These are phyloP conservation scores for Hyphopichia pseudoburtonii DNA, from an alignment of 1,139 yeast genomes.

Conservation along the genomic window DNA sequence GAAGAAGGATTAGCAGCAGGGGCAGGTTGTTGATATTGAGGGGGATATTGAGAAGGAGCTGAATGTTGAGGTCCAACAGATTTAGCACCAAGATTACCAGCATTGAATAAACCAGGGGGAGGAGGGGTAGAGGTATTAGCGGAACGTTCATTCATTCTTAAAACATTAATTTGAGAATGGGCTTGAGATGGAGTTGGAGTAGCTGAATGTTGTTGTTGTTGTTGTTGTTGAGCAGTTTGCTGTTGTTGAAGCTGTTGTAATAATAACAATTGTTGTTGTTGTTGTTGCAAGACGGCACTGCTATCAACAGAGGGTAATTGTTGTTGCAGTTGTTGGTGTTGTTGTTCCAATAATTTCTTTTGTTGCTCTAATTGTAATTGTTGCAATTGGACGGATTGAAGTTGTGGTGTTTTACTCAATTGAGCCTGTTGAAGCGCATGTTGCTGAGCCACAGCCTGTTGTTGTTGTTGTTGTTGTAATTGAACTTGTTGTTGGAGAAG, in stretches of 20 bases:
- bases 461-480: conserved; percentile 19
- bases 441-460: conserved; percentile 24
- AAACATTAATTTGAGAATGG: conserved; percentile 31
- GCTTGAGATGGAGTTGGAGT: conserved; percentile 17
- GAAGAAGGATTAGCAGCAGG: conserved; percentile 32
- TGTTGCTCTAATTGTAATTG: conserved; percentile 31
- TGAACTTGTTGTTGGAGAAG: conserved; percentile 28
- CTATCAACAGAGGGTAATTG: conserved; percentile 3
- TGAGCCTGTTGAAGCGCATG: conserved; percentile 15
- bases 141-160: conserved; percentile 32
- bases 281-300: conserved; percentile 13
- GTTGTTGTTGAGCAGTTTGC: conserved; percentile 16
- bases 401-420: conserved; percentile 16
- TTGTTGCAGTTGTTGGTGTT: conserved; percentile 10
- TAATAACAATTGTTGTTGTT: conserved; percentile 18
- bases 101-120: conserved; percentile 42
- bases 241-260: conserved; percentile 18
- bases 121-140: conserved; percentile 42
- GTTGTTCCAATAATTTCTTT: conserved; percentile 23
- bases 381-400: conserved; percentile 24
- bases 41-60: conserved; percentile 3
- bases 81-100: conserved; percentile 9
- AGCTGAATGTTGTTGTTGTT: conserved; percentile 12
- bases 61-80: background rate
- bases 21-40: conserved; percentile 16